Evolutionary conservation across 2,329 filamentous ascomycete genomes (phyloP), one percentile per base, ranked within the genome.

Genomic region (Verticillium albo-atrum): DNA sequence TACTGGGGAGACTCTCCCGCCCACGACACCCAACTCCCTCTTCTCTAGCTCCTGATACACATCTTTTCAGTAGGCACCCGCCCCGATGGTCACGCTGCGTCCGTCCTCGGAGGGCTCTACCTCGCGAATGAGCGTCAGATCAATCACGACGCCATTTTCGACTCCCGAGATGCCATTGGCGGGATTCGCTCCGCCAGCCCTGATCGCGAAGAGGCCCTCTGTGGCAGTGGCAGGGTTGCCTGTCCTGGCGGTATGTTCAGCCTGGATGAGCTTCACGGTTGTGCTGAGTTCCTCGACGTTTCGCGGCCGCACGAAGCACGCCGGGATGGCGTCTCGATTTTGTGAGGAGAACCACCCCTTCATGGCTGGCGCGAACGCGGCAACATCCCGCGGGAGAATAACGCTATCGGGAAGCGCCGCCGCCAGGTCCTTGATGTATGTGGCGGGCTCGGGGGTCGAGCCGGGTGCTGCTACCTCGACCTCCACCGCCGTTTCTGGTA

Each of bases 91-190:
- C 35, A 70, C 69, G 10, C 68, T 64, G 6, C 62, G 55, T 0
- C 60, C 61, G 14, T 60, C 58, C 1, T 47, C 58, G 28, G 66
- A 57, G 12, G 65, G 60, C 1, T 60, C 53, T 2, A 66, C 58
- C 20, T 57, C 42, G 47, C 64, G 62, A 10, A 69, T 55, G 28
- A 62, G 59, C 5, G 59, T 60, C 10, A 71, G 67, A 47, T 71
- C 69, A 10, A 72, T 60, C 4, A 66, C 68, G 7, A 72, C 59
- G 34, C 69, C 70, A 7, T 67, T 52, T 6, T 68, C 58, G 34
- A 70, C 54, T 5, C 34, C 54, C 12, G 54, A 56, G 25, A 56
- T 56, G 12, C 54, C 34, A 5, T 34, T 56, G 34, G 54, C 34
- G 6, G 34, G 23, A 26, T 47, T 56, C 3, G 54, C 54, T 14